Evolutionary conservation across 495 filamentous ascomycete species (phyloP), one percentile per base, ranked within the genome.

Genomic region (Lophium mytilinum): DNA sequence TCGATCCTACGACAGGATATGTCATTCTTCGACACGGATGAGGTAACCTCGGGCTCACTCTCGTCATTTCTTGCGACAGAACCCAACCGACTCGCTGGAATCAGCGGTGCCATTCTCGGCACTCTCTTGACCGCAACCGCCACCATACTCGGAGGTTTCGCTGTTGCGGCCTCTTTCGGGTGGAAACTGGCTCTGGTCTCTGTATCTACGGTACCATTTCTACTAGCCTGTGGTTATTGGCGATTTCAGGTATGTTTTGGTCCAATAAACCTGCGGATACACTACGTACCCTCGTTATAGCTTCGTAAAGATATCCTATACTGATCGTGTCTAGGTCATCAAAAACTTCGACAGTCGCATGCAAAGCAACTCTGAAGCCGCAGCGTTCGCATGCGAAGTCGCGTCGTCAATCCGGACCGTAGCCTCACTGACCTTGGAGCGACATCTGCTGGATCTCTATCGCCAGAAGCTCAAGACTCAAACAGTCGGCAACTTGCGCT

Each of bases 181-280:
- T 97, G 92, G 91, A 96, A 96, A 66, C 76, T 97, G 8, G 88
- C 87, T 14, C 77, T 97, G 7, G 91, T 95, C 34, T 89, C 87
- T 69, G 84, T 81, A 57, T 78, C 83, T 15, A 85, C 83, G 30
- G 80, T 96, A 18, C 92, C 92, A 0, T 68, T 95, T 33, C 75
- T 96, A 0, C 72, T 95, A 0, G 79, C 68, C 1, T 90, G 86
- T 66, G 91, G 92, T 21, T 96, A 88, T 75, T 83, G 89, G 73
- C 84, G 93, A 17, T 90, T 95, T 69, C 86, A 82, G 66, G 45
- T 48, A 48, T 24, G 45, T 24, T 48, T 9, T 24, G 10, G 1
- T 24, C 30, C 9, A 0, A 48, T 48, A 24, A 30, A 2, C 24
- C 24, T 6, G 24, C 2, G 6, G 6, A 30, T 30, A 6, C 6